phyloP scores from a whole-genome alignment of 805 yeast genomes.

The Kluyveromyces wickerhamii region DNA sequence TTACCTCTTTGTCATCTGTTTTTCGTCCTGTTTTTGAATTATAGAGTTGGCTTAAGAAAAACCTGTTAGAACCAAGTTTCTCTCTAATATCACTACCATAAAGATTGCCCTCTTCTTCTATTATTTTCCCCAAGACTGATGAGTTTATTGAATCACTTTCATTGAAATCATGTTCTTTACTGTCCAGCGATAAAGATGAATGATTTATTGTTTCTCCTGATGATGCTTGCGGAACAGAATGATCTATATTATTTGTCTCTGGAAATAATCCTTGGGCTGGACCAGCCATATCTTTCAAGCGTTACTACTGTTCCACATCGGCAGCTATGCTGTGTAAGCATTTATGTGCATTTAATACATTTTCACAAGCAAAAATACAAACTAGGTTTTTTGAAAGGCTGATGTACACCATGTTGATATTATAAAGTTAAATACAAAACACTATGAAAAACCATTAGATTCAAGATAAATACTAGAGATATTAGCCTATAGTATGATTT shows the following conservation, averaged over 20 bases:
- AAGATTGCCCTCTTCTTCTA: conserved; percentile 15
- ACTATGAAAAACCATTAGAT: too few species aligned
- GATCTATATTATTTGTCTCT: conserved; percentile 14
- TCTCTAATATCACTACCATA: conserved; percentile 14
- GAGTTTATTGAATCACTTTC: conserved; percentile 1
- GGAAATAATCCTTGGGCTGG: conserved; percentile 17
- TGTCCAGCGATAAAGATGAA: not conserved
- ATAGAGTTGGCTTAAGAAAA: conserved; percentile 18
- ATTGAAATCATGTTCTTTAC: not conserved
- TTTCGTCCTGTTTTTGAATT: conserved; percentile 8
- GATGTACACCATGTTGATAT: too few species aligned
- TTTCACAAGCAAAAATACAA: too few species aligned
- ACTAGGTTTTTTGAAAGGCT: too few species aligned
- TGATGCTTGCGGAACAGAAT: not conserved
- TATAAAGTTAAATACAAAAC: too few species aligned
- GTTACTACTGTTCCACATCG: too few species aligned
- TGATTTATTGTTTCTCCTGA: not conserved
- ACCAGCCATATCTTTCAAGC: conserved; percentile 7
- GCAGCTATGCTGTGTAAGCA: too few species aligned
- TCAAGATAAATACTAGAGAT: too few species aligned
- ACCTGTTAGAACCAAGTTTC: conserved; percentile 15
- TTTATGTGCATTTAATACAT: too few species aligned
- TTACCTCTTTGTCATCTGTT: conserved; percentile 5
- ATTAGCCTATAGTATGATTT: too few species aligned
- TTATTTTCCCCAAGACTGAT: conserved; percentile 10